These are phyloP conservation scores for Otatea glauca DNA, from an alignment of 176 grass and related monocot species.

Conservation along the genomic window DNA sequence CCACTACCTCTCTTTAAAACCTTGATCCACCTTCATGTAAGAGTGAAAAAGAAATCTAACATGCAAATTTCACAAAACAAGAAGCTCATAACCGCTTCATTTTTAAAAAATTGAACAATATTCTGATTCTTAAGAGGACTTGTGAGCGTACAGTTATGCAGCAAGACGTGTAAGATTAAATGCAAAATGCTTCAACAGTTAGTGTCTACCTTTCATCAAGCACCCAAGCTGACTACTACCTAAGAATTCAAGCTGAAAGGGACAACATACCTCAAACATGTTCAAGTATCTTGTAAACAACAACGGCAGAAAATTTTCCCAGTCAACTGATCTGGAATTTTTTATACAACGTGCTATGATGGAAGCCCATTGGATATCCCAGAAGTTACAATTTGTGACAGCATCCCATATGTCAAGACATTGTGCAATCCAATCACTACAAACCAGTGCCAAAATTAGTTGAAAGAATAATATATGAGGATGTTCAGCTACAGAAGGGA, in stretches of 20 bases:
- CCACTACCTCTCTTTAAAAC: background rate
- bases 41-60: background rate
- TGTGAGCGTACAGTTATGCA: background rate
- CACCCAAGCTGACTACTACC: constrained; percentile 6
- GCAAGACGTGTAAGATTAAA: constrained; percentile 3
- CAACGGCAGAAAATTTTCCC: constrained; percentile 78
- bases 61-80: constrained; percentile 16
- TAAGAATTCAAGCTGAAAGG: constrained; percentile 36
- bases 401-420: constrained; percentile 83
- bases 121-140: background rate
- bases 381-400: constrained; percentile 91
- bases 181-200: constrained; percentile 14
- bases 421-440: constrained; percentile 77
- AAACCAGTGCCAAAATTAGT: constrained; percentile 43
- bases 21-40: background rate
- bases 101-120: constrained; percentile 20
- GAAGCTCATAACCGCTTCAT: background rate
- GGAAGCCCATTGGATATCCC: constrained; percentile 91
- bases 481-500: constrained; percentile 21
- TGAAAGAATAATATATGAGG: constrained; percentile 31
- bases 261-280: constrained; percentile 84
- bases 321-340: constrained; percentile 70
- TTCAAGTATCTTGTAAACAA: constrained; percentile 84
- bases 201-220: constrained; percentile 12
- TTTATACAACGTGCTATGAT: constrained; percentile 89